Percentiles rank a stretch among this genome's conserved stretches.
phyloP scores from a whole-genome alignment of 169 alveolate genomes.

The Babesia sp. region DNA sequence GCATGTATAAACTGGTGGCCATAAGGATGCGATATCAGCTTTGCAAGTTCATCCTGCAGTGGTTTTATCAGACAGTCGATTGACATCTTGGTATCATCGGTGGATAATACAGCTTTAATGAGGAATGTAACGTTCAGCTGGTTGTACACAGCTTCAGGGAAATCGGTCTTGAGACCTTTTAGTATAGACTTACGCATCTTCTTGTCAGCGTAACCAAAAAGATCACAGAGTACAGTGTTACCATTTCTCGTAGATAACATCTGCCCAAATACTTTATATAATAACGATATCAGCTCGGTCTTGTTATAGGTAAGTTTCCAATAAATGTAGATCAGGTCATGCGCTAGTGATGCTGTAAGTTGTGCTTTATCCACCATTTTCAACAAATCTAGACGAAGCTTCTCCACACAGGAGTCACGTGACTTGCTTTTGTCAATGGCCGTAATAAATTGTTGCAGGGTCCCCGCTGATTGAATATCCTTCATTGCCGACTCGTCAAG shows the following conservation, averaged over 20 bases:
- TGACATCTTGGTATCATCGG: constrained; percentile 68
- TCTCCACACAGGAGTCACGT: constrained; percentile 29
- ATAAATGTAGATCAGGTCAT: constrained; percentile 46
- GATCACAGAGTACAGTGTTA: constrained; percentile 22
- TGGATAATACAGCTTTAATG: constrained; percentile 23
- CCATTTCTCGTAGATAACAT: constrained; percentile 64
- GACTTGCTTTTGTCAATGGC: constrained; percentile 24
- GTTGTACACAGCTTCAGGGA: constrained; percentile 62
- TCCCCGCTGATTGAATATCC: constrained; percentile 12
- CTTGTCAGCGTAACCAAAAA: constrained; percentile 56
- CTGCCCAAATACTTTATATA: constrained; percentile 50
- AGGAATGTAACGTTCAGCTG: constrained; percentile 38
- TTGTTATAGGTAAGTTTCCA: constrained; percentile 40
- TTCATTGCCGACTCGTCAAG: constrained; percentile 27
- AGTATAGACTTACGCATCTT: constrained; percentile 52
- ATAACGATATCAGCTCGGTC: constrained; percentile 41
- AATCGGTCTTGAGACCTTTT: constrained; percentile 48
- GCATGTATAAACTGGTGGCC: constrained; percentile 24
- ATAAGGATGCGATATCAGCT: constrained; percentile 21
- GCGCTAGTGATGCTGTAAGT: constrained; percentile 49
- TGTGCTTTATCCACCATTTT: constrained; percentile 66
- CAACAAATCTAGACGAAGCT: constrained; percentile 7
- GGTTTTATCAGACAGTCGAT: constrained; percentile 48
- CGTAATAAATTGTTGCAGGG: constrained; percentile 40
- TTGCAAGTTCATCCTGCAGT: constrained; percentile 29